A percentile compares a stretch with the other conserved stretches of the same genome.
Conservation (phyloP, 305 asterid species). For the Rubia balearica region DNA sequence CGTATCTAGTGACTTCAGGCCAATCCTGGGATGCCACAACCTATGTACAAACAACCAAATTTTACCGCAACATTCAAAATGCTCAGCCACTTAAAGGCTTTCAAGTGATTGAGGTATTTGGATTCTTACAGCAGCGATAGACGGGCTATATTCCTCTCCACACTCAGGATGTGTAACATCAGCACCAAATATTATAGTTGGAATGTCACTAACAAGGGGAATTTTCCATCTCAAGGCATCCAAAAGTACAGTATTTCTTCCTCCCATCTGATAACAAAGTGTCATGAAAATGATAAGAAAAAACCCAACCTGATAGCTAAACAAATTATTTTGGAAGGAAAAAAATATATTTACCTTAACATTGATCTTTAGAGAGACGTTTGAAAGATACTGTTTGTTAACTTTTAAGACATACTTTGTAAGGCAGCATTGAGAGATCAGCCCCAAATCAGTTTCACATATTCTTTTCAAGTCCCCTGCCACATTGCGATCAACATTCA, state of each 20-base stretch:
- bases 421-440: slow-evolving; percentile 39
- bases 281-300: not conserved
- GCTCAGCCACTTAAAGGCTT: not conserved
- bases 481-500: not conserved
- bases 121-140: slow-evolving; percentile 39
- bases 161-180: slow-evolving; percentile 43
- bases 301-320: not conserved
- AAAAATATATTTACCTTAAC: slow-evolving; percentile 20
- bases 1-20: slow-evolving; percentile 39
- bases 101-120: not conserved
- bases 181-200: slow-evolving; percentile 40
- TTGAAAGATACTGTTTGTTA: slow-evolving; percentile 32
- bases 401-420: slow-evolving; percentile 33
- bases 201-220: slow-evolving; percentile 38
- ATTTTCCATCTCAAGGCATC: slow-evolving; percentile 37
- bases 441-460: slow-evolving; percentile 37
- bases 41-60: slow-evolving; percentile 10
- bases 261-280: slow-evolving; percentile 27
- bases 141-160: slow-evolving; percentile 36
- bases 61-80: not conserved
- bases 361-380: slow-evolving; percentile 36
- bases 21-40: slow-evolving; percentile 45
- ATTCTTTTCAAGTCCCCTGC: slow-evolving; percentile 34
- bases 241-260: slow-evolving; percentile 33
- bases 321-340: not conserved